Conservation (phyloP, 2,329 filamentous ascomycete species). For the Chaetomium sp. region DNA sequence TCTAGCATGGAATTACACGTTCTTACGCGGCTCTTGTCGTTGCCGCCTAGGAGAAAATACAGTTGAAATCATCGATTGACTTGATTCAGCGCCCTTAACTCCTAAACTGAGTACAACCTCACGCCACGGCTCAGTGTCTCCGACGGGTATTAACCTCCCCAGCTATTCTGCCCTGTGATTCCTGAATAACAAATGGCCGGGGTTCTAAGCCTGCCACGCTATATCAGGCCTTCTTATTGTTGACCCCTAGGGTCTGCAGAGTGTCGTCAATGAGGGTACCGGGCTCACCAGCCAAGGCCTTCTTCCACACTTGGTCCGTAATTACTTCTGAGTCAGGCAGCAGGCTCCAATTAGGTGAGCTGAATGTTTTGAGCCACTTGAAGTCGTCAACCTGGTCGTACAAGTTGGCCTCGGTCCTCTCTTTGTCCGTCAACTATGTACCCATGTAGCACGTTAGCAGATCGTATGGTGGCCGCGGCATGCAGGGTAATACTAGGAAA, state of each 20-base stretch:
- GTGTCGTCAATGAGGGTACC: conserved; percentile 60
- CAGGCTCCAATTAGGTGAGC: conserved; percentile 81
- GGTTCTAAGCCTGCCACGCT: too few species aligned
- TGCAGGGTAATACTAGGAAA: background rate
- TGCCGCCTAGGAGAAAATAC: too few species aligned
- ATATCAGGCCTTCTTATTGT: background rate
- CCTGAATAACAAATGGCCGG: too few species aligned
- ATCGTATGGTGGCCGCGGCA: background rate
- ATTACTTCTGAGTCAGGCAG: conserved; percentile 56
- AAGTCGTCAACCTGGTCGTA: conserved; percentile 96
- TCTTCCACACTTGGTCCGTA: conserved; percentile 59
- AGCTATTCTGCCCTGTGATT: too few species aligned
- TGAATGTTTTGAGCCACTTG: conserved; percentile 85
- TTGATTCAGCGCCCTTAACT: too few species aligned
- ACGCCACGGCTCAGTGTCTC: too few species aligned
- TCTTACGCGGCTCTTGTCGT: too few species aligned
- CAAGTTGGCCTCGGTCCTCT: conserved; percentile 48
- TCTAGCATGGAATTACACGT: too few species aligned
- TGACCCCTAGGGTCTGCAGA: conserved; percentile 43
- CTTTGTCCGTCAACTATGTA: conserved; percentile 24
- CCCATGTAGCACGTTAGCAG: background rate
- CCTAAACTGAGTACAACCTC: too few species aligned
- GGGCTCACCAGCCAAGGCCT: conserved; percentile 57
- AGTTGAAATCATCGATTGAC: too few species aligned
- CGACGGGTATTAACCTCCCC: too few species aligned